These are phyloP conservation scores for Cladorrhinum sp. DNA, from an alignment of 2,329 filamentous ascomycete species.

Conservation along the genomic window DNA sequence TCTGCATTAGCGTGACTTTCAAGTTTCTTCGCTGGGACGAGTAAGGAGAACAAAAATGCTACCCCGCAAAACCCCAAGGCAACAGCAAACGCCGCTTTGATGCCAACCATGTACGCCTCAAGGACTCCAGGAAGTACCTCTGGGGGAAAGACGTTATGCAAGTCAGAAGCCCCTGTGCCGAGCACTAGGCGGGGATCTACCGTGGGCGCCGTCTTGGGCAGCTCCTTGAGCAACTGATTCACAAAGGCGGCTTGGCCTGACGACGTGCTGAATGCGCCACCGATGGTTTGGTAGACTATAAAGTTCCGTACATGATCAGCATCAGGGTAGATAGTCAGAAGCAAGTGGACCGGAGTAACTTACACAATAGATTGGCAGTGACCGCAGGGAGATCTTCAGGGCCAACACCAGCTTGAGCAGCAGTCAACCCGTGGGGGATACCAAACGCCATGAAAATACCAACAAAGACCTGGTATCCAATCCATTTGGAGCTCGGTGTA, in stretches of 20 bases:
- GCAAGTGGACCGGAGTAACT: slow-evolving; percentile 3
- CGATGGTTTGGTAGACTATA: slow-evolving; percentile 41
- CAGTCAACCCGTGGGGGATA: background rate
- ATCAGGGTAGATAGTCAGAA: no score
- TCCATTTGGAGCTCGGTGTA: slow-evolving; percentile 37
- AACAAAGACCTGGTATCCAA: slow-evolving; percentile 46
- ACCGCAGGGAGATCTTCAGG: slow-evolving; percentile 30
- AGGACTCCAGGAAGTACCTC: slow-evolving; percentile 51
- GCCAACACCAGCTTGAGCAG: slow-evolving; percentile 1
- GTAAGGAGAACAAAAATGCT: slow-evolving; percentile 28
- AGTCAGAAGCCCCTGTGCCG: slow-evolving; percentile 45
- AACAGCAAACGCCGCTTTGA: slow-evolving; percentile 57
- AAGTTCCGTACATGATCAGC: background rate
- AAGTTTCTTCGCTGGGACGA: background rate
- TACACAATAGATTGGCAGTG: slow-evolving; percentile 31
- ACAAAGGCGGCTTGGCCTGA: slow-evolving; percentile 41
- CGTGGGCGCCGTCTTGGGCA: slow-evolving; percentile 30
- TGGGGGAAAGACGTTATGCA: slow-evolving; percentile 46
- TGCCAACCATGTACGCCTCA: slow-evolving; percentile 56
- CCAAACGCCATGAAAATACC: slow-evolving; percentile 35
- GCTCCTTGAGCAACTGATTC: slow-evolving; percentile 32
- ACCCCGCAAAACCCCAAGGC: slow-evolving; percentile 39
- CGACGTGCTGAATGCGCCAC: slow-evolving; percentile 44
- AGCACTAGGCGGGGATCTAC: slow-evolving; percentile 35
- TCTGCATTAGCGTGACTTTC: background rate